Evolutionary conservation across 2,329 filamentous ascomycete genomes (phyloP).

Genomic region (Myriosclerotinia duriaeana): DNA sequence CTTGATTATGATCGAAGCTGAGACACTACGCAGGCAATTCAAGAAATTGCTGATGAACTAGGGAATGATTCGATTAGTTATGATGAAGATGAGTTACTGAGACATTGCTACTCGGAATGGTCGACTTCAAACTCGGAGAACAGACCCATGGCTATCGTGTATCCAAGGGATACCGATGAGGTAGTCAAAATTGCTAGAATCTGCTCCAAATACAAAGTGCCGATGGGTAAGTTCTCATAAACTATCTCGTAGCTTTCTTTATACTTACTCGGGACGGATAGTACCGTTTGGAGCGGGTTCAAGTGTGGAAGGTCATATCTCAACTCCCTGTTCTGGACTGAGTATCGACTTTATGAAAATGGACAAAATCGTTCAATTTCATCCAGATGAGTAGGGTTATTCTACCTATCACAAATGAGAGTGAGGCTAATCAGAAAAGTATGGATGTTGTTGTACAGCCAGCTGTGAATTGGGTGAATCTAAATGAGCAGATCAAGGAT

Average conservation of each 20-base stretch:
- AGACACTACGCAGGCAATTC: conserved; percentile 15
- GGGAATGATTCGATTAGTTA: conserved; percentile 16
- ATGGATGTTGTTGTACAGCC: conserved; percentile 93
- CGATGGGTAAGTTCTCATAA: conserved; percentile 59
- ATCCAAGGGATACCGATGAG: conserved; percentile 59
- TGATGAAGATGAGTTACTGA: conserved; percentile 54
- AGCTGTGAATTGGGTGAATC: conserved; percentile 79
- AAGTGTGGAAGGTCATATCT: conserved; percentile 47
- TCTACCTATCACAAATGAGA: too few species aligned
- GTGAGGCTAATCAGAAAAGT: conserved; percentile 14
- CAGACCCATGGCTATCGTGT: conserved; percentile 61
- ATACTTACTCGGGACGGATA: neutral
- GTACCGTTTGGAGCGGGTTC: neutral
- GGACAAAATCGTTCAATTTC: conserved; percentile 75
- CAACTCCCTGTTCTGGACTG: conserved; percentile 79
- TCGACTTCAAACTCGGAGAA: conserved; percentile 57
- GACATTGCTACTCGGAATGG: conserved; percentile 65
- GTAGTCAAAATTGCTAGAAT: conserved; percentile 63
- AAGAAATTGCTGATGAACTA: conserved; percentile 15
- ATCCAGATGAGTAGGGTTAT: conserved; percentile 64
- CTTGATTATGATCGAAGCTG: neutral
- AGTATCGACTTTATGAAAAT: conserved; percentile 86
- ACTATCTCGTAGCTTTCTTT: neutral
- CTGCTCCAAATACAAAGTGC: conserved; percentile 74
- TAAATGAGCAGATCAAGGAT: conserved; percentile 68